These are phyloP conservation scores for Geotrichum cucujoidarum DNA, from an alignment of 1,139 yeast genomes.

Conservation along the genomic window DNA sequence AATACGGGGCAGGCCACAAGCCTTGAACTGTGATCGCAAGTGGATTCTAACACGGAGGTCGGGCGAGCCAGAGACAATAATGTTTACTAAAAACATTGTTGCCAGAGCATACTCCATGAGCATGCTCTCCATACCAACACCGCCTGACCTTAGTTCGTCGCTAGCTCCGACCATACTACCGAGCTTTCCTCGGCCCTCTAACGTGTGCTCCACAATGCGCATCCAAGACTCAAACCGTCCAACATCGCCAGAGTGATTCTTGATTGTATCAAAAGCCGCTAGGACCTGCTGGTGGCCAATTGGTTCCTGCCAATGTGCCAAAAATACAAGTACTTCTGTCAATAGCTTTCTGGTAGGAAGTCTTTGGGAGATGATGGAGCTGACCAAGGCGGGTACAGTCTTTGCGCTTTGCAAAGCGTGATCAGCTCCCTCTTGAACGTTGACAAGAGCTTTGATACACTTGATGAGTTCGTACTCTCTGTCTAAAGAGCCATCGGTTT, in stretches of 20 bases:
- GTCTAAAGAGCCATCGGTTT: constrained; percentile 44
- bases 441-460: constrained; percentile 59
- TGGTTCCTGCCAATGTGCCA: constrained; percentile 48
- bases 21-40: constrained; percentile 67
- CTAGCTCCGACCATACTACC: constrained; percentile 92
- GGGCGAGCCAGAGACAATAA: constrained; percentile 58
- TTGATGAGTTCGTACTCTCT: constrained; percentile 57
- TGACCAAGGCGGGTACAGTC: constrained; percentile 54
- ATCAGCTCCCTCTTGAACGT: constrained; percentile 52
- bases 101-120: constrained; percentile 76
- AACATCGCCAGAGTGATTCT: constrained; percentile 58
- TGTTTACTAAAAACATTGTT: constrained; percentile 70
- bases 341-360: constrained; percentile 73
- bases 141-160: constrained; percentile 69
- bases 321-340: constrained; percentile 64
- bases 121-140: constrained; percentile 60
- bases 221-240: constrained; percentile 82
- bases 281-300: constrained; percentile 60
- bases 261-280: constrained; percentile 57
- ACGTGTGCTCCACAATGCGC: constrained; percentile 60
- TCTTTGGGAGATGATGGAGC: constrained; percentile 58
- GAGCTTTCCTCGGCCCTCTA: constrained; percentile 84
- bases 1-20: constrained; percentile 68
- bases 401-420: constrained; percentile 49
- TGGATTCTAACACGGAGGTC: constrained; percentile 68